Conservation (phyloP, 371 early-diverging fungal genomes). For the Capniomyces stellatus region DNA sequence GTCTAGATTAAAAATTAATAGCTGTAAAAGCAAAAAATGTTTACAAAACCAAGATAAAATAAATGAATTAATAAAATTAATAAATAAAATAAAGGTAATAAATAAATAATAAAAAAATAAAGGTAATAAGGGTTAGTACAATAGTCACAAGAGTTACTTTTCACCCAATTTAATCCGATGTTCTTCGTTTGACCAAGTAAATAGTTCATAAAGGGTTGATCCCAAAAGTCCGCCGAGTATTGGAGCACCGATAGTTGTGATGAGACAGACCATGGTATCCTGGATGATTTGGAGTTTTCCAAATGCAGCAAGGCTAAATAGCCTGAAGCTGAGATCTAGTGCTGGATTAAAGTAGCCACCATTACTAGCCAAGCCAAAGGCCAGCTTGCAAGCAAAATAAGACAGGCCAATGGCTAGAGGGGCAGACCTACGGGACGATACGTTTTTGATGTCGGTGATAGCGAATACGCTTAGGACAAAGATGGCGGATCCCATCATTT, state of each 20-base stretch:
- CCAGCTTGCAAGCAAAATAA: conserved; percentile 3
- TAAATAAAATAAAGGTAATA: not conserved
- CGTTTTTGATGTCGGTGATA: conserved; percentile 49
- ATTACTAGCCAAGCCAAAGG: not conserved
- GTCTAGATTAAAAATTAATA: too few relatives aligned
- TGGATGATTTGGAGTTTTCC: not conserved
- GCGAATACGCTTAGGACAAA: conserved; percentile 47
- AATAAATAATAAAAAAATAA: not conserved
- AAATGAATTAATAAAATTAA: too few relatives aligned
- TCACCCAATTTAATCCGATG: not conserved
- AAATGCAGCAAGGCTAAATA: not conserved
- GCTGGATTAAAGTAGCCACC: conserved; percentile 1
- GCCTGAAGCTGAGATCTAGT: not conserved
- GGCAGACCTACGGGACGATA: not conserved
- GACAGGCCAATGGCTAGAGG: not conserved
- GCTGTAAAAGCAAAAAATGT: too few relatives aligned
- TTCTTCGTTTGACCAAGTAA: conserved; percentile 4
- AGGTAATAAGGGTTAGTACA: not conserved
- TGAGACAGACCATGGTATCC: not conserved
- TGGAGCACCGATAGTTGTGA: not conserved
- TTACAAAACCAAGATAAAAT: too few relatives aligned
- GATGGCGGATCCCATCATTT: conserved; percentile 56
- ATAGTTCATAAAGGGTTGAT: not conserved
- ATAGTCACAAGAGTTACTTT: not conserved
- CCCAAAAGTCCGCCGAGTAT: conserved; percentile 1